phyloP scores from a whole-genome alignment of 1,139 yeast species.

The Yamadazyma blattariae region DNA sequence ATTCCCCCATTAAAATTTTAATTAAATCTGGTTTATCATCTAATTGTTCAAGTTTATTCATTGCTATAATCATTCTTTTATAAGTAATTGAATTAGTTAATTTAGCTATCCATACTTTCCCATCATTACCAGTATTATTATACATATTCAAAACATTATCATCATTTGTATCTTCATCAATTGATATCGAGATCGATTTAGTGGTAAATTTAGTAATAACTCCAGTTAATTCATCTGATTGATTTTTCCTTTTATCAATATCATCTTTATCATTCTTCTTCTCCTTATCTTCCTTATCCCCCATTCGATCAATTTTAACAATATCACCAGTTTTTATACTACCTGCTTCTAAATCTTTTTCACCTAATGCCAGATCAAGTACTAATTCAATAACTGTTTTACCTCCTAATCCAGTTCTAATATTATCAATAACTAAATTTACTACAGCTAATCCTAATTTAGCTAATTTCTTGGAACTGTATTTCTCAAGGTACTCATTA shows the following conservation, averaged over 20 bases:
- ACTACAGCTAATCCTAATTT: slow-evolving; percentile 71
- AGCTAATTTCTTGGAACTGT: slow-evolving; percentile 66
- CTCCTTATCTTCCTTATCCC: slow-evolving; percentile 11
- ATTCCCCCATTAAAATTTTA: slow-evolving; percentile 44
- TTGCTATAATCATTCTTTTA: slow-evolving; percentile 75
- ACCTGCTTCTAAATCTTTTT: slow-evolving; percentile 49
- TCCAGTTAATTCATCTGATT: slow-evolving; percentile 39
- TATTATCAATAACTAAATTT: slow-evolving; percentile 57
- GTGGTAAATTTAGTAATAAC: slow-evolving; percentile 54
- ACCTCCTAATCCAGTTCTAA: slow-evolving; percentile 82
- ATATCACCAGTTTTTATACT: slow-evolving; percentile 78
- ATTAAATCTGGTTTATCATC: slow-evolving; percentile 35
- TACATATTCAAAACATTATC: slow-evolving; percentile 43
- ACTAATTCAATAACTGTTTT: slow-evolving; percentile 64
- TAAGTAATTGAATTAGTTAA: slow-evolving; percentile 69
- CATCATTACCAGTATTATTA: slow-evolving; percentile 39
- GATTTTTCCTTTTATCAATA: slow-evolving; percentile 14
- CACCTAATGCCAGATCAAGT: slow-evolving; percentile 54
- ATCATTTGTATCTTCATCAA: slow-evolving; percentile 57
- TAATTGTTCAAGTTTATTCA: slow-evolving; percentile 63
- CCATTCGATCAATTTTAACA: slow-evolving; percentile 49
- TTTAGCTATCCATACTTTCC: slow-evolving; percentile 60
- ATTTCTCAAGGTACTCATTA: slow-evolving; percentile 42
- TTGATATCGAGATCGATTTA: slow-evolving; percentile 47
- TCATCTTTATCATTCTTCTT: too few relatives aligned